Base-by-base conservation (phyloP, 176 grass and related monocot species). In the Bromus sterilis region DNA sequence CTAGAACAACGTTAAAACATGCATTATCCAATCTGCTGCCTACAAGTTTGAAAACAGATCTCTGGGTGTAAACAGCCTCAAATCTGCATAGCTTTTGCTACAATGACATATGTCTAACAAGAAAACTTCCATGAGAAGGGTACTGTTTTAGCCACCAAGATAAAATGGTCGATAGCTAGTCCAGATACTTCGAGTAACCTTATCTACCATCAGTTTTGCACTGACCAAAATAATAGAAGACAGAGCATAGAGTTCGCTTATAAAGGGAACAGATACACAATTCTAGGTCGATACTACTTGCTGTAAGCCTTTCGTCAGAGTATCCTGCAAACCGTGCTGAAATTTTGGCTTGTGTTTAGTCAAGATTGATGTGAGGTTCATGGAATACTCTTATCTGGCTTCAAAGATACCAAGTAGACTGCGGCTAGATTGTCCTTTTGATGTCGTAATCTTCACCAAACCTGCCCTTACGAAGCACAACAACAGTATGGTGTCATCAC, bases 381-480 rank as follows among this genome's bases (percentile, higher is more conserved):
- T 11, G 46, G 36, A 55, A 33, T 57, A 57, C 25, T 60, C 10
- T 5, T 56, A n/a, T n/a, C n/a, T n/a, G n/a, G 43, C 44, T 79
- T 79, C 44, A 74, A 79, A 79, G 44, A 83, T 83, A 74, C 80
- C 39, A 24, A 9, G 21, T 53, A 34, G 32, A 82, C 71, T 35
- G 20, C 2, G 11, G 18, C 11, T 6, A 34, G 24, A 67, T 15
- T 26, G 31, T 18, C 31, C 7, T 20, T 30, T 11, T 5, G 9
- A 66, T 67, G 77, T 29, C 78, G 46, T 46, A 75, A n/a, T 75
- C 59, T 65, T 76, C 51, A 34, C 59, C 41, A 74, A 65, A 82
- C 55, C 53, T 42, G 14, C 24, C 79, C 55, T 28, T 9, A 33
- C 4, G 51, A 43, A 37, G 28, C 2, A 30, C 51, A n/a, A n/a